These are phyloP conservation scores for Schizophyllum amplum DNA, from an alignment of 1,284 basidiomycete species.

Conservation along the genomic window DNA sequence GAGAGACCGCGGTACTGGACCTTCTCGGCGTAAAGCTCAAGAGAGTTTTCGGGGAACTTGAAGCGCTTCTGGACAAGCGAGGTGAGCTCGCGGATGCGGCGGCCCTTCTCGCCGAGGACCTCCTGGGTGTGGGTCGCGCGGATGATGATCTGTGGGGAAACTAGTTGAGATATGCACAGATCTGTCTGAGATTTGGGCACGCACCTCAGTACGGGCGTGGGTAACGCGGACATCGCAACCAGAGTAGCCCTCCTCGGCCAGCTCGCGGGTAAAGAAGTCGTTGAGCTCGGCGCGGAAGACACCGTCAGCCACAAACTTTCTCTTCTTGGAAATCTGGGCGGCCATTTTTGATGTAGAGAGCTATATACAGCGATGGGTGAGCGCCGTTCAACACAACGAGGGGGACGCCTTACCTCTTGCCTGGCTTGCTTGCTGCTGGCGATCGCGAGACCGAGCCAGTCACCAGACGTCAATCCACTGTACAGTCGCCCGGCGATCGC, in stretches of 20 bases:
- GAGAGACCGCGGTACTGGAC: slow-evolving; percentile 98
- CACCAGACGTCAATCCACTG: neutral
- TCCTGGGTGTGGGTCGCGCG: slow-evolving; percentile 99
- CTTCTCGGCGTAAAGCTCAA: slow-evolving; percentile 99
- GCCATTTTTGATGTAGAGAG: slow-evolving; percentile 46
- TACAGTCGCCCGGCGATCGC: neutral
- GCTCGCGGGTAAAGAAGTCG: slow-evolving; percentile 98
- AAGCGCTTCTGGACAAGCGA: slow-evolving; percentile 98
- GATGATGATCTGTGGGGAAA: slow-evolving; percentile 85
- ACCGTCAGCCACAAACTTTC: slow-evolving; percentile 98
- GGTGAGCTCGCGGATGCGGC: slow-evolving; percentile 98
- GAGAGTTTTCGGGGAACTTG: slow-evolving; percentile 98
- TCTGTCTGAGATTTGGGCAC: neutral
- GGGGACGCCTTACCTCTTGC: neutral
- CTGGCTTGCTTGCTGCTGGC: slow-evolving; percentile 10
- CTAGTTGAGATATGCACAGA: neutral
- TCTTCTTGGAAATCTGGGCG: slow-evolving; percentile 88
- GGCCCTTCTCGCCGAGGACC: slow-evolving; percentile 99
- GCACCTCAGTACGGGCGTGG: slow-evolving; percentile 94
- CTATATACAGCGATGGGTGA: slow-evolving; percentile 10
- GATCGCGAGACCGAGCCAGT: slow-evolving; percentile 1
- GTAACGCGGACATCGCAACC: slow-evolving; percentile 99
- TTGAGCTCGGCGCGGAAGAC: slow-evolving; percentile 98
- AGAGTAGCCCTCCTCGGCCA: slow-evolving; percentile 99
- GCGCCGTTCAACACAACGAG: slow-evolving; percentile 1